Conservation (phyloP, 495 filamentous ascomycete species). For the Annulohypoxylon nitens region DNA sequence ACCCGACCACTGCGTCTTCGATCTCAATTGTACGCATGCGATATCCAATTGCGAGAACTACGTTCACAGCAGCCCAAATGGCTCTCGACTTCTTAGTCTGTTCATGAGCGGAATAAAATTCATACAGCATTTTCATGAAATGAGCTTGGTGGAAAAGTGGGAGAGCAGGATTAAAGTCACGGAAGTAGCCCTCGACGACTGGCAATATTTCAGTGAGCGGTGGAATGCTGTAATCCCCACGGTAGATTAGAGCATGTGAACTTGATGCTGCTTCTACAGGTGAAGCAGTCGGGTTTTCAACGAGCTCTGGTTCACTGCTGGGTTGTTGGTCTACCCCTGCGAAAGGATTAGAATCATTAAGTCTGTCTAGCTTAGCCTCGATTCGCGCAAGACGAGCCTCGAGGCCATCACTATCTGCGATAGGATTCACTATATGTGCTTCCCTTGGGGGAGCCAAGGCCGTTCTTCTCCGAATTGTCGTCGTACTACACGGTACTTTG, state of each 20-base stretch:
- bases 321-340: slow-evolving; percentile 17
- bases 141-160: slow-evolving; percentile 49
- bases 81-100: slow-evolving; percentile 35
- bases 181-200: slow-evolving; percentile 49
- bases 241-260: background rate
- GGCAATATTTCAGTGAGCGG: slow-evolving; percentile 48
- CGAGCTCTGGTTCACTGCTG: slow-evolving; percentile 8
- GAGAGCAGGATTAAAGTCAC: slow-evolving; percentile 50
- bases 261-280: background rate
- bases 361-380: slow-evolving; percentile 50
- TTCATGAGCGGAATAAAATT: slow-evolving; percentile 44
- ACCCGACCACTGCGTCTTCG: slow-evolving; percentile 32
- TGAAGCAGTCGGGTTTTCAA: background rate
- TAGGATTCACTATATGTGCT: slow-evolving; percentile 4
- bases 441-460: slow-evolving; percentile 9
- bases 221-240: slow-evolving; percentile 33
- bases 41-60: slow-evolving; percentile 50
- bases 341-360: slow-evolving; percentile 25
- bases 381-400: slow-evolving; percentile 52
- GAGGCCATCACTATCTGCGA: slow-evolving; percentile 28
- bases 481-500: slow-evolving; percentile 50
- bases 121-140: slow-evolving; percentile 47
- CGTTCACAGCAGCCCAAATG: slow-evolving; percentile 48
- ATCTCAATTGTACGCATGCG: slow-evolving; percentile 32
- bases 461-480: slow-evolving; percentile 44